These are phyloP conservation scores for Boletales sp. DNA, from an alignment of 768 basidiomycete species.

Conservation along the genomic window DNA sequence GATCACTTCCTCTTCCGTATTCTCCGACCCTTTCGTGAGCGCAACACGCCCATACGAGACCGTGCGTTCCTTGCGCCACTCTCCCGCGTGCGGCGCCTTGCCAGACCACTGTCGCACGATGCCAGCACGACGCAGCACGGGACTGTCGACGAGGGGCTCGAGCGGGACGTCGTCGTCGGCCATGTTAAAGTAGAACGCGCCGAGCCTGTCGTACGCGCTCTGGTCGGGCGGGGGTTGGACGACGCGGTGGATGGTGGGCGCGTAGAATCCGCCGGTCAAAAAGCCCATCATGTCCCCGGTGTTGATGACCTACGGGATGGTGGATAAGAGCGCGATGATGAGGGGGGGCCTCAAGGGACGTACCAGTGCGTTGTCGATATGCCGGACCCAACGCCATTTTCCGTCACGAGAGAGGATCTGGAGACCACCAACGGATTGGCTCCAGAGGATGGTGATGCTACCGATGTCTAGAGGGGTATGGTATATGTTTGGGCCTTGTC, in stretches of 20 bases:
- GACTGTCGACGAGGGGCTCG: constrained; percentile 42
- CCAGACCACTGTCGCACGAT: constrained; percentile 36
- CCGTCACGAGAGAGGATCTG: constrained; percentile 53
- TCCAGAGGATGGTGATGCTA: constrained; percentile 53
- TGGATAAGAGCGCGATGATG: neutral
- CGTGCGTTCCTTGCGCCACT: constrained; percentile 49
- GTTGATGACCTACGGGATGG: constrained; percentile 47
- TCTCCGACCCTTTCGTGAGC: constrained; percentile 36
- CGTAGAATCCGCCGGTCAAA: constrained; percentile 56
- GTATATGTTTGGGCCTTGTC: constrained; percentile 20
- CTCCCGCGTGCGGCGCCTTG: constrained; percentile 45
- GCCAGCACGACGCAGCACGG: constrained; percentile 44
- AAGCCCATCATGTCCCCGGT: constrained; percentile 57
- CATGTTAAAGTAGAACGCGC: constrained; percentile 54
- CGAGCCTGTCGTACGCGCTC: constrained; percentile 43
- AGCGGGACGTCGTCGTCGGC: constrained; percentile 49
- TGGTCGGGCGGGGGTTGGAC: constrained; percentile 56
- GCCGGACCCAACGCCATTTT: constrained; percentile 55
- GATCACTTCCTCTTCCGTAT: constrained; percentile 53
- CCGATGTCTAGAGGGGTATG: constrained; percentile 48
- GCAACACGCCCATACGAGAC: constrained; percentile 47
- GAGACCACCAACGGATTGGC: constrained; percentile 55
- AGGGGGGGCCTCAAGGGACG: constrained; percentile 1
- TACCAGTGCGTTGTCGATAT: constrained; percentile 55
- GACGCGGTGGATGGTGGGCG: constrained; percentile 58